Evolutionary conservation across 139 green algal species (phyloP).

Genomic region (Dunaliella primolecta): DNA sequence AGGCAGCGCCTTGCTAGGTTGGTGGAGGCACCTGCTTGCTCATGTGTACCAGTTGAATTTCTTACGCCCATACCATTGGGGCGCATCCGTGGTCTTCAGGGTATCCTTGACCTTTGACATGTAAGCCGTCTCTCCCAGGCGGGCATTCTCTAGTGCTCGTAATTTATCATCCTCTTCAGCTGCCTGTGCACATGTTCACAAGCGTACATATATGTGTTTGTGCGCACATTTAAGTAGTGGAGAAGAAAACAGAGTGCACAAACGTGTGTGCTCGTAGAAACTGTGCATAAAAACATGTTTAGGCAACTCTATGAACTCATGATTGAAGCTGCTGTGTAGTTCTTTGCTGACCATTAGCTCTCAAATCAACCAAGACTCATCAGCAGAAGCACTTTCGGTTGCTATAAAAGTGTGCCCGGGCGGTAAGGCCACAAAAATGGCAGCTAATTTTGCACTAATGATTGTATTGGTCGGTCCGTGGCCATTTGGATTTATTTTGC

Average conservation of each 20-base stretch:
- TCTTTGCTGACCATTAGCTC: background rate
- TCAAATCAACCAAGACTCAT: no score
- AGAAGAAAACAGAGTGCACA: background rate
- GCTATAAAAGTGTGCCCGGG: no score
- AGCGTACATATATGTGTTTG: no score
- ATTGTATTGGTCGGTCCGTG: no score
- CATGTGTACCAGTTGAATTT: conserved; percentile 43
- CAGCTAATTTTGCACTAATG: no score
- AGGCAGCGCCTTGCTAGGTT: no score
- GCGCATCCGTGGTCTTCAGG: conserved; percentile 23
- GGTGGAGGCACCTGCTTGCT: no score
- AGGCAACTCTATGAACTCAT: background rate
- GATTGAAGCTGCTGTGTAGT: background rate
- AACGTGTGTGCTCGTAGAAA: background rate
- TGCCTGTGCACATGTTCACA: conserved; percentile 13
- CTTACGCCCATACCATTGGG: conserved; percentile 30
- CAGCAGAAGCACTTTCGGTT: no score
- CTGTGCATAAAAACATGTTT: background rate
- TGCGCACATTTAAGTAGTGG: no score
- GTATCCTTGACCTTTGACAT: conserved; percentile 24
- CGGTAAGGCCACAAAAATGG: no score
- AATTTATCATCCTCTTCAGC: conserved; percentile 50
- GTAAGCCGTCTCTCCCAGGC: conserved; percentile 24
- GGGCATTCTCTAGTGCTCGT: conserved; percentile 18
- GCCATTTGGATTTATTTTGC: no score